These are phyloP conservation scores for Chaetomium fimeti DNA, from an alignment of 495 filamentous ascomycete genomes.

Conservation along the genomic window DNA sequence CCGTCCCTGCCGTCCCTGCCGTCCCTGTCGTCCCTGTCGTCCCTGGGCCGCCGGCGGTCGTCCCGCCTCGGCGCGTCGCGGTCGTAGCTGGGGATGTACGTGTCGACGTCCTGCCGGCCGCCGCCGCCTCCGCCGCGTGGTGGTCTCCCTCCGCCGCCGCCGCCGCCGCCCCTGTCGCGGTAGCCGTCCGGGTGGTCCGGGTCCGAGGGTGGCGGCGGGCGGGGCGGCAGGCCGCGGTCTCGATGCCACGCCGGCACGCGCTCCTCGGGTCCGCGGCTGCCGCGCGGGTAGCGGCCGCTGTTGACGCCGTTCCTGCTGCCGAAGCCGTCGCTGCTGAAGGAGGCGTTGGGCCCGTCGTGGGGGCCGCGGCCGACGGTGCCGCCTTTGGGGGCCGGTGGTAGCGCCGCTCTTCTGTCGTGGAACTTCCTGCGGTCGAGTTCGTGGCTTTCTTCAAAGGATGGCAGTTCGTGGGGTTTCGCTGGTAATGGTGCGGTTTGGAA, in stretches of 20 bases:
- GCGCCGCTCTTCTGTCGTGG: constrained; percentile 69
- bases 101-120: constrained; percentile 52
- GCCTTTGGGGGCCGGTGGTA: constrained; percentile 87
- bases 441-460: constrained; percentile 88
- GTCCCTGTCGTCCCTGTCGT: constrained; percentile 48
- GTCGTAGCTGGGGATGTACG: constrained; percentile 60
- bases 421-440: constrained; percentile 90
- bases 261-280: constrained; percentile 39
- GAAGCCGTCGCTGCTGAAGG: constrained; percentile 47
- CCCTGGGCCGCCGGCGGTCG: constrained; percentile 48
- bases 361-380: constrained; percentile 78
- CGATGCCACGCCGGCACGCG: constrained; percentile 51
- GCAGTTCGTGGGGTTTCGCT: constrained; percentile 75
- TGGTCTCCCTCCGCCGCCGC: too few relatives aligned
- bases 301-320: constrained; percentile 43
- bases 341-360: constrained; percentile 53
- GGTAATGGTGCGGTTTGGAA: constrained; percentile 79
- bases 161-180: constrained; percentile 36
- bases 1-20: constrained; percentile 48
- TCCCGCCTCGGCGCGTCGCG: constrained; percentile 44
- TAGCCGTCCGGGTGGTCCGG: constrained; percentile 41
- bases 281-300: constrained; percentile 41
- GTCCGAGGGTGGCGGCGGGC: constrained; percentile 44
- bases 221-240: constrained; percentile 47
- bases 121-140: constrained; percentile 35